These are phyloP conservation scores for Botryotinia convoluta DNA, from an alignment of 2,329 filamentous ascomycete species.

Conservation along the genomic window DNA sequence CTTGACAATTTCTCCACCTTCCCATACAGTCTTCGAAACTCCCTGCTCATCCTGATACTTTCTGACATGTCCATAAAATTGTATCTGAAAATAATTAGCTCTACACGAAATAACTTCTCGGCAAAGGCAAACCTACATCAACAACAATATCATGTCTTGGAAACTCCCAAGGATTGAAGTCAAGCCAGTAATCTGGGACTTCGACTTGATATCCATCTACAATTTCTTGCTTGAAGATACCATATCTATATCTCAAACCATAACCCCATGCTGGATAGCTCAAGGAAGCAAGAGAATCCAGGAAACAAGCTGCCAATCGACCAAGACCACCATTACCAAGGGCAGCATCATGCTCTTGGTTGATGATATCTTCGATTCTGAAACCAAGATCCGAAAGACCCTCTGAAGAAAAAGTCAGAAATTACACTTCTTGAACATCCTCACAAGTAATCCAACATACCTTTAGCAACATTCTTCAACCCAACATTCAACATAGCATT, in stretches of 20 bases:
- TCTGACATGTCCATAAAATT: slow-evolving; percentile 87
- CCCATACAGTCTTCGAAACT: slow-evolving; percentile 74
- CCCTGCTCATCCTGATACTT: slow-evolving; percentile 74
- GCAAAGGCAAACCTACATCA: slow-evolving; percentile 54
- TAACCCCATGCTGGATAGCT: slow-evolving; percentile 98
- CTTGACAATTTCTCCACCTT: slow-evolving; percentile 87
- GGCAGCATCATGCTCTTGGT: slow-evolving; percentile 93
- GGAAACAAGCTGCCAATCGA: slow-evolving; percentile 91
- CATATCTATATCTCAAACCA: slow-evolving; percentile 89
- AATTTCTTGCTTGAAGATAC: slow-evolving; percentile 99
- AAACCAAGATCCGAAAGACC: slow-evolving; percentile 89
- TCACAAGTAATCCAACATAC: slow-evolving; percentile 47
- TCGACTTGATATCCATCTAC: slow-evolving; percentile 97
- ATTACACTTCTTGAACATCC: slow-evolving; percentile 61
- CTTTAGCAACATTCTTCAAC: slow-evolving; percentile 77
- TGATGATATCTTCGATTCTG: slow-evolving; percentile 92
- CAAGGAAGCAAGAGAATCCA: slow-evolving; percentile 91
- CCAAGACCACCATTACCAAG: slow-evolving; percentile 95
- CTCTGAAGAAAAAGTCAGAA: slow-evolving; percentile 48
- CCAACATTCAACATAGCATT: slow-evolving; percentile 98
- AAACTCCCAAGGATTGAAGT: slow-evolving; percentile 99
- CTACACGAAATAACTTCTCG: slow-evolving; percentile 33
- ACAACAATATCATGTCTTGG: slow-evolving; percentile 92
- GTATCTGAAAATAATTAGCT: slow-evolving; percentile 51
- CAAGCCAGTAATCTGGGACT: slow-evolving; percentile 97